A percentile compares a stretch with the other conserved stretches of the same genome.
phyloP scores from a whole-genome alignment of 305 asterid genomes.

The Nicotiana rustica region DNA sequence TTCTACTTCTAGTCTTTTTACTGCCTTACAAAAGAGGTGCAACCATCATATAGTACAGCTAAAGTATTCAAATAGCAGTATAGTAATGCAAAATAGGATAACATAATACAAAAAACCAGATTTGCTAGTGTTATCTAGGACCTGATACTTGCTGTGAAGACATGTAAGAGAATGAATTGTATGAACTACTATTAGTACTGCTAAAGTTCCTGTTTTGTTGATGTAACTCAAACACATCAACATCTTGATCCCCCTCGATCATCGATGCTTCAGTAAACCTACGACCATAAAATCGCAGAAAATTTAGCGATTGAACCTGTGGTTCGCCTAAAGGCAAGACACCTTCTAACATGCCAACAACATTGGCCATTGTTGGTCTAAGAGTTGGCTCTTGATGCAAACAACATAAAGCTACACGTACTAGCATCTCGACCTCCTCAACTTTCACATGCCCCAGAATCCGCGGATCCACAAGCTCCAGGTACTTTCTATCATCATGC shows the following conservation, averaged over 20 bases:
- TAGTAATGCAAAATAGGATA: neutral
- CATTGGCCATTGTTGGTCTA: constrained; percentile 63
- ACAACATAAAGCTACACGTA: constrained; percentile 62
- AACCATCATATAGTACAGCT: constrained; percentile 12
- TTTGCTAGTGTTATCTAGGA: constrained; percentile 50
- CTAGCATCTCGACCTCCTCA: constrained; percentile 60
- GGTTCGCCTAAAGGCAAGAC: constrained; percentile 44
- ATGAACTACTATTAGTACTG: constrained; percentile 45
- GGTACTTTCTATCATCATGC: constrained; percentile 58
- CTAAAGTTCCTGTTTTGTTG: constrained; percentile 43
- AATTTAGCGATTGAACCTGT: constrained; percentile 56
- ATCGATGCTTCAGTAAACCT: constrained; percentile 46
- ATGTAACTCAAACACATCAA: constrained; percentile 35
- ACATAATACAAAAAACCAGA: neutral
- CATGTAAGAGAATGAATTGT: constrained; percentile 45
- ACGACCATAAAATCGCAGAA: constrained; percentile 64
- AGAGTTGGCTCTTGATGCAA: constrained; percentile 62
- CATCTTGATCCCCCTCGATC: constrained; percentile 42
- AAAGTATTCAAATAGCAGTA: neutral
- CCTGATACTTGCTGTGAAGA: constrained; percentile 67
- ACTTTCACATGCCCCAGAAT: constrained; percentile 45
- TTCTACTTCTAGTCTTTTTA: neutral
- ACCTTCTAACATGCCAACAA: constrained; percentile 69
- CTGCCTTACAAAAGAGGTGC: neutral
- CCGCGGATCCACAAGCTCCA: constrained; percentile 62